phyloP scores from a whole-genome alignment of 768 basidiomycete genomes.

The Hygrocybe coccinea region DNA sequence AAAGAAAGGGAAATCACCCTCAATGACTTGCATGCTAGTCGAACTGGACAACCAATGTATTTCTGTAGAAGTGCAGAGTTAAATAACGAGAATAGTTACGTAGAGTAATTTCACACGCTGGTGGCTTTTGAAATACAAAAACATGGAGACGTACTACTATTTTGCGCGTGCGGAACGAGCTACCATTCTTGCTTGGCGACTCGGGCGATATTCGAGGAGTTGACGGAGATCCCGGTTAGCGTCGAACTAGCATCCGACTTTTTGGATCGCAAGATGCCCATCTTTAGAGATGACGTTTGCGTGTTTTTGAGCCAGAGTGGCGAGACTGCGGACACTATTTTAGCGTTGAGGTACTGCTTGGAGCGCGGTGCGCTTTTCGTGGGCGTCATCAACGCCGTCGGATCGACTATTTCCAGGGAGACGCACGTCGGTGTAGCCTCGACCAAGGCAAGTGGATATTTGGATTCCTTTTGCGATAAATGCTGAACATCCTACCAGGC shows the following conservation, averaged over 20 bases:
- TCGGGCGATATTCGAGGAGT: conserved; percentile 95
- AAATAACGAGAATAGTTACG: no score
- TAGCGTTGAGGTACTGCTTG: conserved; percentile 92
- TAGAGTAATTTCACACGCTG: no score
- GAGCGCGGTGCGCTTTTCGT: conserved; percentile 95
- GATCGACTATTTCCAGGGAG: conserved; percentile 95
- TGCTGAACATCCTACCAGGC: conserved; percentile 48
- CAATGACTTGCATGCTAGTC: no score
- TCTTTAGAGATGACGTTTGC: conserved; percentile 97
- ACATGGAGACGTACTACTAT: no score
- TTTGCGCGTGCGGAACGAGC: conserved; percentile 97
- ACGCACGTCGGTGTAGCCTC: conserved; percentile 99
- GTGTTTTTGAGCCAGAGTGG: conserved; percentile 97
- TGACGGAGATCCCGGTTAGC: conserved; percentile 97
- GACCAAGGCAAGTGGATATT: conserved; percentile 64
- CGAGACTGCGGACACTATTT: conserved; percentile 97
- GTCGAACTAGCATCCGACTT: conserved; percentile 98
- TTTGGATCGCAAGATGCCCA: conserved; percentile 96
- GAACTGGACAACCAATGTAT: no score
- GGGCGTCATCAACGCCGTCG: conserved; percentile 98
- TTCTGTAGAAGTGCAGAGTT: no score
- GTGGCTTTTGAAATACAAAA: no score
- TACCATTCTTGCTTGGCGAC: conserved; percentile 98
- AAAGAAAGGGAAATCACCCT: no score
- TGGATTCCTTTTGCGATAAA: neutral